A percentile compares a stretch with the other conserved stretches of the same genome.
Evolutionary conservation across 2,329 filamentous ascomycete species (phyloP).

Genomic region (Pseudogymnoascus sp.): DNA sequence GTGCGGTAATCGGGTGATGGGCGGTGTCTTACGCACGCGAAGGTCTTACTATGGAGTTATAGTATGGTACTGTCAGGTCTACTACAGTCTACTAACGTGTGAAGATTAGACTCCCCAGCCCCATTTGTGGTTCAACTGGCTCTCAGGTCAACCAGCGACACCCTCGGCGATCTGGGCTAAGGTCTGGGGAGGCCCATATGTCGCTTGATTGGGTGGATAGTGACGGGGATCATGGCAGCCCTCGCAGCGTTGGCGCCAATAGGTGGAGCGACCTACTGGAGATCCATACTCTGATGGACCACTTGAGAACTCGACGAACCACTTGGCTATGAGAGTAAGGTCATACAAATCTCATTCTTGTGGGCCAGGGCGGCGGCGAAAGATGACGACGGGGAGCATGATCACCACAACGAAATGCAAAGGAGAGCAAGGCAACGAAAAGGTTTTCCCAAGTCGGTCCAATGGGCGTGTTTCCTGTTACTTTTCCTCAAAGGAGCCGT

Average conservation of each 20-base stretch:
- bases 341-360: conserved; percentile 4
- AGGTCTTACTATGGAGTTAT: background rate
- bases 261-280: background rate
- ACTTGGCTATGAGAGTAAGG: background rate
- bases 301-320: background rate
- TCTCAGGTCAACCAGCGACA: background rate
- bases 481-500: background rate
- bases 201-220: conserved; percentile 6
- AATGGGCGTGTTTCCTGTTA: background rate
- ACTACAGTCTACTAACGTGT: background rate
- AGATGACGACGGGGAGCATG: background rate
- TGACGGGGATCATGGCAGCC: conserved; percentile 5
- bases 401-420: background rate
- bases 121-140: conserved; percentile 2
- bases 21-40: background rate
- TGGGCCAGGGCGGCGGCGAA: background rate
- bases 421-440: background rate
- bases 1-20: background rate
- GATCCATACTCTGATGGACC: background rate
- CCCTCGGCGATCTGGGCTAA: background rate
- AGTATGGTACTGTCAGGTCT: background rate
- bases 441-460: background rate
- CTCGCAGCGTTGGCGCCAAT: background rate
- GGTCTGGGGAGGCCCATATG: conserved; percentile 1
- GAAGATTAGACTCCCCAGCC: background rate